A percentile compares a stretch with the other conserved stretches of the same genome.
Evolutionary conservation across 192 early-diverging fungal species (phyloP).

Genomic region (Paraglomus brasilianum): DNA sequence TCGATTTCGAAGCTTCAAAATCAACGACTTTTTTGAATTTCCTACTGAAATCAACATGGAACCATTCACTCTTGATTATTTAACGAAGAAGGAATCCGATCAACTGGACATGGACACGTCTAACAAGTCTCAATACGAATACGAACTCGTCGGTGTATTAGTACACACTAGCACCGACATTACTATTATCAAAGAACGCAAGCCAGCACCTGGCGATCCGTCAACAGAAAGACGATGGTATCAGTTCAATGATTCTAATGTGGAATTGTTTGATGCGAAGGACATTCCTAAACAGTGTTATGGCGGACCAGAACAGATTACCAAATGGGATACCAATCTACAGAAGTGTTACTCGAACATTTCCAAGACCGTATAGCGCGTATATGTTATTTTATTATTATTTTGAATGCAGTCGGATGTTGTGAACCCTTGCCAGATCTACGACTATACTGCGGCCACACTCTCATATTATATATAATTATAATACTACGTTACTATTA

Average conservation of each 20-base stretch:
- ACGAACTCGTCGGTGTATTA: slow-evolving; percentile 54
- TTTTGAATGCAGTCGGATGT: too few relatives aligned
- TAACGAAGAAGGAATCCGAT: slow-evolving; percentile 39
- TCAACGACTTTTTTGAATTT: slow-evolving; percentile 62
- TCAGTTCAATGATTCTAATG: slow-evolving; percentile 55
- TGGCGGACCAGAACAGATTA: slow-evolving; percentile 46
- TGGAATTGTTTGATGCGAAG: slow-evolving; percentile 49
- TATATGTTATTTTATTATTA: slow-evolving; percentile 59
- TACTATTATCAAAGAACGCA: slow-evolving; percentile 51
- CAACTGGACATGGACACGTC: slow-evolving; percentile 35
- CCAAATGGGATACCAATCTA: slow-evolving; percentile 38
- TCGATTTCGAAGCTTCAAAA: slow-evolving; percentile 60
- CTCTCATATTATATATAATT: too few relatives aligned
- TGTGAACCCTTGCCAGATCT: too few relatives aligned
- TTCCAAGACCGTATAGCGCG: slow-evolving; percentile 50
- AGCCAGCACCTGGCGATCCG: not conserved
- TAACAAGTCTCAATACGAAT: slow-evolving; percentile 38
- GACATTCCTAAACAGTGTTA: slow-evolving; percentile 46
- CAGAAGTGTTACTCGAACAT: slow-evolving; percentile 34
- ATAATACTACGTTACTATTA: too few relatives aligned
- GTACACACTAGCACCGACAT: slow-evolving; percentile 62
- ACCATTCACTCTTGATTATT: slow-evolving; percentile 50
- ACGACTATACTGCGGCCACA: too few relatives aligned
- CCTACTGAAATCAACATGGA: slow-evolving; percentile 55
- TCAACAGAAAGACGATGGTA: slow-evolving; percentile 39